These are phyloP conservation scores for Fusarium subglutinans DNA, from an alignment of 2,329 filamentous ascomycete genomes.

Conservation along the genomic window DNA sequence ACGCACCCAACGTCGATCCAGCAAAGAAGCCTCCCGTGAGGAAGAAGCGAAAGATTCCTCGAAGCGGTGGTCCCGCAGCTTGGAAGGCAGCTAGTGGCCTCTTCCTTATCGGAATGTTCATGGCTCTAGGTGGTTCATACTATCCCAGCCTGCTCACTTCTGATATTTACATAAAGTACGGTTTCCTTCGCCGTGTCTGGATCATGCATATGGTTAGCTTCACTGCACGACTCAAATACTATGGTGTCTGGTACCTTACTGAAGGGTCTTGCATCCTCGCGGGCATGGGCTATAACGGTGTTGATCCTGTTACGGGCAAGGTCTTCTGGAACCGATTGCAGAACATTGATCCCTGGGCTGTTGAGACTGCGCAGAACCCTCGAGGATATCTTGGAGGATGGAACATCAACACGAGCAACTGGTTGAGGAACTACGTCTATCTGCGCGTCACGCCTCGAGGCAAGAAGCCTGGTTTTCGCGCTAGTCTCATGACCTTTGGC, in stretches of 20 bases:
- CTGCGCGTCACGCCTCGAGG: conserved; percentile 93
- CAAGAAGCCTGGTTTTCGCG: conserved; percentile 95
- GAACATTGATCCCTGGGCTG: conserved; percentile 86
- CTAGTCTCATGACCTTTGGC: conserved; percentile 90
- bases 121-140: conserved; percentile 76
- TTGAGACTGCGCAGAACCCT: conserved; percentile 94
- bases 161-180: conserved; percentile 72
- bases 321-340: conserved; percentile 88
- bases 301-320: conserved; percentile 85
- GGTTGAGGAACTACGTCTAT: conserved; percentile 96
- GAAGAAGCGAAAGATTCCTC: conserved; percentile 90
- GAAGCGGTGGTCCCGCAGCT: conserved; percentile 85
- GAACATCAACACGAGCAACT: conserved; percentile 99
- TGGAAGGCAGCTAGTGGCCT: conserved; percentile 79
- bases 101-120: conserved; percentile 80
- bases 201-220: conserved; percentile 86
- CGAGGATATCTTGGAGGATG: conserved; percentile 89
- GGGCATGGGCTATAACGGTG: conserved; percentile 92
- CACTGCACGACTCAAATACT: conserved; percentile 89
- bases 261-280: conserved; percentile 95
- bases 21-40: conserved; percentile 85
- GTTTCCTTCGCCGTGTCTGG: conserved; percentile 78
- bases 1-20: conserved; percentile 82
- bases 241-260: conserved; percentile 92
- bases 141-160: conserved; percentile 69